Percentiles rank a stretch among this genome's conserved stretches.
Evolutionary conservation across 805 yeast species (phyloP).

Genomic region (Kurtzmaniella cleridarum): DNA sequence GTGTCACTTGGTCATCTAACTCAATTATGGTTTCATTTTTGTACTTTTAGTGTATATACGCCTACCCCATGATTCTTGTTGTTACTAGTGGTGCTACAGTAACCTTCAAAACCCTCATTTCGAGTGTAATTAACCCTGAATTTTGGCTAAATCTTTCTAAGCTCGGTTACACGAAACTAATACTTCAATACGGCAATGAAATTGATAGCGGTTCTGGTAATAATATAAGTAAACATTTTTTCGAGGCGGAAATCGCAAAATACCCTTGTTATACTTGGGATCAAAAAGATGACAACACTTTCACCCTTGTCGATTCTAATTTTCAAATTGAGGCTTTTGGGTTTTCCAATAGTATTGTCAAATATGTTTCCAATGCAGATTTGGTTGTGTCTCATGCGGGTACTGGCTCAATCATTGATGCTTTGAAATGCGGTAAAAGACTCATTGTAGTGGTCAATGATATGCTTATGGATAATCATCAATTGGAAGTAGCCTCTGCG

Average conservation of each 20-base stretch:
- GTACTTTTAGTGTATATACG: too few species aligned
- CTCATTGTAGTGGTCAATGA: conserved; percentile 70
- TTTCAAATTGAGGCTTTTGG: conserved; percentile 22
- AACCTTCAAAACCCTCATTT: conserved; percentile 60
- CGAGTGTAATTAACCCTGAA: conserved; percentile 26
- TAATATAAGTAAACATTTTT: conserved; percentile 18
- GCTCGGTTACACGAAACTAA: conserved; percentile 27
- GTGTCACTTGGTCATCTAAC: too few species aligned
- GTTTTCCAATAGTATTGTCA: conserved; percentile 19
- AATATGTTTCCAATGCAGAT: conserved; percentile 41
- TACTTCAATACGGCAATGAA: conserved; percentile 32
- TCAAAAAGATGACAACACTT: conserved; percentile 3
- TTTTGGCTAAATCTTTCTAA: conserved; percentile 32
- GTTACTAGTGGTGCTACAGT: conserved; percentile 92
- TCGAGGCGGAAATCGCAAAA: conserved; percentile 14
- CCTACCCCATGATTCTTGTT: conserved; percentile 21
- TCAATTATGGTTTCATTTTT: too few species aligned
- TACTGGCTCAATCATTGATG: conserved; percentile 87
- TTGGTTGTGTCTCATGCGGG: conserved; percentile 84
- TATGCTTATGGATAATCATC: conserved; percentile 82
- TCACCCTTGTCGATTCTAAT: neutral
- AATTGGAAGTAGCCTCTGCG: conserved; percentile 59
- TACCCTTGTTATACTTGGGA: conserved; percentile 6
- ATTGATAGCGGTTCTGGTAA: conserved; percentile 8
- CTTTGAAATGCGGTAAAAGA: conserved; percentile 50